Percentiles rank a stretch among this genome's conserved stretches.
These are phyloP conservation scores for Metarhizium brunneum DNA, from an alignment of 2,329 filamentous ascomycete species.

Conservation along the genomic window DNA sequence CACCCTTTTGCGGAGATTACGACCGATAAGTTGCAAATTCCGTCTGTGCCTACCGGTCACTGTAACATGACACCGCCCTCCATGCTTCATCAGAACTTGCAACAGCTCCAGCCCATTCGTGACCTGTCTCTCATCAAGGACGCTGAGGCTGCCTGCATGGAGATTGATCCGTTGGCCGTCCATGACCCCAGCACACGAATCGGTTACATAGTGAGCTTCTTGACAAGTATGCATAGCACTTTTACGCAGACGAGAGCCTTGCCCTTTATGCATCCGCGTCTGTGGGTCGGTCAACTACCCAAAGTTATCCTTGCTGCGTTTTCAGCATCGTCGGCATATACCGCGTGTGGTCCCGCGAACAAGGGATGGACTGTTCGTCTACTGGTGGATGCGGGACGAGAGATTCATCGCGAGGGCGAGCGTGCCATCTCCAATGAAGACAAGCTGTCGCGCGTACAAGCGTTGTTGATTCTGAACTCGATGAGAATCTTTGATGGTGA, in stretches of 20 bases:
- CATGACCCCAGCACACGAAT: conserved; percentile 25
- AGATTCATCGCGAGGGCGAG: conserved; percentile 27
- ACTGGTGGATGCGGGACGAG: conserved; percentile 26
- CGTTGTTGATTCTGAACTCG: conserved; percentile 29
- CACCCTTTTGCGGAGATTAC: conserved; percentile 9
- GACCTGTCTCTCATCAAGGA: conserved; percentile 19
- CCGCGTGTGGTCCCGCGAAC: conserved; percentile 25
- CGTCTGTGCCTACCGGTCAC: conserved; percentile 14
- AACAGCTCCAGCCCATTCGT: conserved; percentile 16
- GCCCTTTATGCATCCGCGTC: conserved; percentile 32
- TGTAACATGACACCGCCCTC: conserved; percentile 8
- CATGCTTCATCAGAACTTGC: conserved; percentile 3
- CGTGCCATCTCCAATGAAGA: conserved; percentile 21
- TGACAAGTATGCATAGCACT: conserved; percentile 22
- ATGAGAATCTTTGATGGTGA: conserved; percentile 37
- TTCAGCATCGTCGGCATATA: conserved; percentile 29
- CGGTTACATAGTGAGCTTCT: conserved; percentile 22
- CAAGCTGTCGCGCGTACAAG: conserved; percentile 34
- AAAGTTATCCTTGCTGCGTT: conserved; percentile 30
- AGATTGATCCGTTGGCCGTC: conserved; percentile 23
- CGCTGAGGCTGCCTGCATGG: conserved; percentile 11
- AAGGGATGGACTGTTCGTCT: conserved; percentile 29
- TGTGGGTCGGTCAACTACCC: conserved; percentile 31
- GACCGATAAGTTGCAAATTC: conserved; percentile 21
- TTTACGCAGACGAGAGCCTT: conserved; percentile 27